Evolutionary conservation across 2,329 filamentous ascomycete genomes (phyloP).

Genomic region (Hypocreales sp.): DNA sequence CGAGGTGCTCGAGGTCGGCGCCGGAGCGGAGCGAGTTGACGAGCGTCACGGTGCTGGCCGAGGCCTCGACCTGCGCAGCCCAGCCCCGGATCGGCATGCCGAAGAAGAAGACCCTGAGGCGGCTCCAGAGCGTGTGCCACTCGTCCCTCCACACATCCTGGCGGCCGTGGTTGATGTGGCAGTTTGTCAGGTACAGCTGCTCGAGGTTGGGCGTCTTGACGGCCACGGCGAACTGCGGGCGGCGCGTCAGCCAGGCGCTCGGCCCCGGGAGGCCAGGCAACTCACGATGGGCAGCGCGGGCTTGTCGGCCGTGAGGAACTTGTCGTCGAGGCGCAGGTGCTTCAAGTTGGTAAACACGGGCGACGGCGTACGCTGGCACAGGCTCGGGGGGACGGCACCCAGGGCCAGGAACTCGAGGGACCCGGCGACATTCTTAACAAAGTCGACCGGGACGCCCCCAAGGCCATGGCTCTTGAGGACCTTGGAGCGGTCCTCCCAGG

Average conservation of each 20-base stretch:
- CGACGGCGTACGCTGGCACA: constrained; percentile 4
- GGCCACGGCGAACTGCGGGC: constrained; percentile 11
- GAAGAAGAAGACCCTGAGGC: constrained; percentile 13
- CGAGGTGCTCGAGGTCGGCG: constrained; percentile 13
- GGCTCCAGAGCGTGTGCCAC: constrained; percentile 12
- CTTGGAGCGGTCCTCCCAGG: constrained; percentile 3
- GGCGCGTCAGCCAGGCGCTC: not conserved
- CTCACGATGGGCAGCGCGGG: constrained; percentile 1
- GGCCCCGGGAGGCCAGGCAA: not conserved
- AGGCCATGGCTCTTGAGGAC: not conserved
- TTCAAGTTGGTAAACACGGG: constrained; percentile 13
- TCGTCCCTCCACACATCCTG: constrained; percentile 4
- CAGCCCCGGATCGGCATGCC: constrained; percentile 7
- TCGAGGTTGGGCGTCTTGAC: constrained; percentile 13
- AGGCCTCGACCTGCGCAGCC: constrained; percentile 8
- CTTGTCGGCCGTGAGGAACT: constrained; percentile 1
- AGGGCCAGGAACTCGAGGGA: constrained; percentile 10
- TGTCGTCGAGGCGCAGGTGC: constrained; percentile 12
- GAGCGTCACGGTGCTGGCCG: constrained; percentile 7
- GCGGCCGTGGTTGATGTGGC: constrained; percentile 7
- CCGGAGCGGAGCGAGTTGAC: constrained; percentile 13
- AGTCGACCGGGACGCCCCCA: constrained; percentile 2
- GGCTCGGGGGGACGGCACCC: constrained; percentile 6
- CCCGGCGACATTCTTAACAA: constrained; percentile 6
- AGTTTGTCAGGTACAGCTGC: constrained; percentile 15